phyloP scores from a whole-genome alignment of 2,329 filamentous ascomycete species.

The Sporothrix inflata region DNA sequence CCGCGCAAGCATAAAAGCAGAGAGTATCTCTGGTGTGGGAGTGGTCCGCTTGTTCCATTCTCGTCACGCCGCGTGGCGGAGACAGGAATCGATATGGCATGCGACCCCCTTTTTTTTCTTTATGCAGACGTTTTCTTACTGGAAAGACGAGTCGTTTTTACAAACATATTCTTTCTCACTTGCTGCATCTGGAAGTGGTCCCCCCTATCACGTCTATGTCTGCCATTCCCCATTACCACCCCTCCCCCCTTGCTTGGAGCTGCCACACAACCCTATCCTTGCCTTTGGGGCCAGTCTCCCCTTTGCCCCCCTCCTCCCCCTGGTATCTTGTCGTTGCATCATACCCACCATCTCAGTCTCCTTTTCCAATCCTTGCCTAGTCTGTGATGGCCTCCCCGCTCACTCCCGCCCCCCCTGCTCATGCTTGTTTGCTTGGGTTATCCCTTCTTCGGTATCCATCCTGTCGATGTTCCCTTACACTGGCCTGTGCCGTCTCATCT shows the following conservation, averaged over 20 bases:
- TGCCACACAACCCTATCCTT: slow-evolving; percentile 22
- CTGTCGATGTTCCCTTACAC: slow-evolving; percentile 7
- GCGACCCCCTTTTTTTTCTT: background rate
- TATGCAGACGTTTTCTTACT: background rate
- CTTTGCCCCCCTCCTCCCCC: background rate
- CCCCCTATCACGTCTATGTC: slow-evolving; percentile 5
- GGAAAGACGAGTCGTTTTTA: slow-evolving; percentile 18
- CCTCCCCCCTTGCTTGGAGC: slow-evolving; percentile 15
- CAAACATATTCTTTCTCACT: background rate
- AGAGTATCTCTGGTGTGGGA: background rate
- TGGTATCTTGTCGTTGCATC: slow-evolving; percentile 11
- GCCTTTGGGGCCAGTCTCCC: slow-evolving; percentile 9
- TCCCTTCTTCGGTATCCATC: background rate
- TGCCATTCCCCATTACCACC: background rate
- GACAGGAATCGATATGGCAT: slow-evolving; percentile 15
- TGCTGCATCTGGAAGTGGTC: slow-evolving; percentile 5
- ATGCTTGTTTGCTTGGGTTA: slow-evolving; percentile 8
- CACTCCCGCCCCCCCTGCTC: slow-evolving; percentile 24
- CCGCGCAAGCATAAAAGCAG: slow-evolving; percentile 13
- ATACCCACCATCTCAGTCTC: slow-evolving; percentile 17
- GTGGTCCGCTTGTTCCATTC: background rate
- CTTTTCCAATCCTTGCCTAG: slow-evolving; percentile 23
- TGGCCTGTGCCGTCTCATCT: background rate
- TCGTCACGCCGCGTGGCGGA: slow-evolving; percentile 20
- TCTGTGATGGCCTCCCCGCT: slow-evolving; percentile 12